Conservation (phyloP, 352 stramenopile species). For the Thalassiosira oceanica region DNA sequence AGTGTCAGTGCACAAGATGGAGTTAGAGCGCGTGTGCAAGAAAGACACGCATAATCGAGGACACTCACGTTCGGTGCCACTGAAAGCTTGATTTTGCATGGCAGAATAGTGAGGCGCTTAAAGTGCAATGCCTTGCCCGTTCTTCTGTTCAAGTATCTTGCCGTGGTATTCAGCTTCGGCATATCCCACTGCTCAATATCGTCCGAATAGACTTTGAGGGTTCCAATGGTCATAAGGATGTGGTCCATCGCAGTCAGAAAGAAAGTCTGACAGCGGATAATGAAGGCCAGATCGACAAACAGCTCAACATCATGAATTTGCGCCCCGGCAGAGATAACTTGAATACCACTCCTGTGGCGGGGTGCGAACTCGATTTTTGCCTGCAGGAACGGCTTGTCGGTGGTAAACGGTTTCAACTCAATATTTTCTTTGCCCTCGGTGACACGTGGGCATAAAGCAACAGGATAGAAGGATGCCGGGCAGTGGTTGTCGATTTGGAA, state of each 20-base stretch:
- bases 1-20: too few relatives aligned
- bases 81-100: conserved; percentile 66
- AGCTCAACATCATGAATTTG: conserved; percentile 53
- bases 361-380: conserved; percentile 59
- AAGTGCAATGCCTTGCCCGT: conserved; percentile 11
- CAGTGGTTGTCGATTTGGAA: conserved; percentile 79
- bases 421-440: background rate
- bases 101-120: conserved; percentile 68
- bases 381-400: conserved; percentile 53
- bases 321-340: conserved; percentile 16
- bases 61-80: too few relatives aligned
- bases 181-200: conserved; percentile 21
- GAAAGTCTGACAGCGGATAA: conserved; percentile 67
- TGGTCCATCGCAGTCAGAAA: conserved; percentile 55
- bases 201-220: too few relatives aligned
- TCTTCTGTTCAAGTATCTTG: conserved; percentile 24
- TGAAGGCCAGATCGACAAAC: conserved; percentile 73
- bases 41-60: too few relatives aligned
- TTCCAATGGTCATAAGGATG: conserved; percentile 28
- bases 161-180: conserved; percentile 23
- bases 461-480: conserved; percentile 67
- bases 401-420: conserved; percentile 8
- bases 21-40: too few relatives aligned
- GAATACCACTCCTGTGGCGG: conserved; percentile 63
- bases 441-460: conserved; percentile 57